These are phyloP conservation scores for Panicum miliaceum DNA, from an alignment of 176 grass and related monocot genomes.

Conservation along the genomic window DNA sequence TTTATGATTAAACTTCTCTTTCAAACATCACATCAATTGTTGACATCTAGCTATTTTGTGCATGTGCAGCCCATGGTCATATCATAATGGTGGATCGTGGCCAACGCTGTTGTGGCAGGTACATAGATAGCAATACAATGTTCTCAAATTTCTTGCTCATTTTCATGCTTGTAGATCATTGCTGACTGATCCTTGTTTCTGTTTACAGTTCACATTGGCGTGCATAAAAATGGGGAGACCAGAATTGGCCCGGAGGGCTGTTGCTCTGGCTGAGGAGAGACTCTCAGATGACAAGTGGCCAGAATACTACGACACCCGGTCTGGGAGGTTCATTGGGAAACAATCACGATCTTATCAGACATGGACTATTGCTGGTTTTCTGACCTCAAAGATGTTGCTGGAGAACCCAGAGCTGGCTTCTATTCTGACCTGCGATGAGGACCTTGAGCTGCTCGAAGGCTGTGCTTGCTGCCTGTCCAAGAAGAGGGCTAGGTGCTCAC, in stretches of 20 bases:
- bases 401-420: conserved; percentile 93
- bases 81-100: conserved; percentile 99
- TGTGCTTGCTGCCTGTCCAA: conserved; percentile 76
- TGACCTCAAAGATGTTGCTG: conserved; percentile 85
- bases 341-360: conserved; percentile 96
- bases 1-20: conserved; percentile 3
- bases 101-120: conserved; percentile 99
- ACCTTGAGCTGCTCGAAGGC: conserved; percentile 89
- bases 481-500: conserved; percentile 73
- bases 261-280: conserved; percentile 79
- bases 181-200: conserved; percentile 21
- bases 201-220: conserved; percentile 85
- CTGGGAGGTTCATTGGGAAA: conserved; percentile 87
- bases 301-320: conserved; percentile 87
- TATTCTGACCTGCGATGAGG: conserved; percentile 93
- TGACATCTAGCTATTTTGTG: conserved; percentile 43
- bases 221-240: conserved; percentile 96
- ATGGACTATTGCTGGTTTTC: conserved; percentile 95
- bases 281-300: conserved; percentile 92
- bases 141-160: not conserved
- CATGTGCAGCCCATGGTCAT: conserved; percentile 90
- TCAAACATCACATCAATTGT: conserved; percentile 17
- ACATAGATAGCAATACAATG: conserved; percentile 4
- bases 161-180: conserved; percentile 33
- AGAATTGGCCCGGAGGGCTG: conserved; percentile 76